Evolutionary conservation across 2,329 filamentous ascomycete species (phyloP).

Genomic region (Sporothrix pseudoabietina): DNA sequence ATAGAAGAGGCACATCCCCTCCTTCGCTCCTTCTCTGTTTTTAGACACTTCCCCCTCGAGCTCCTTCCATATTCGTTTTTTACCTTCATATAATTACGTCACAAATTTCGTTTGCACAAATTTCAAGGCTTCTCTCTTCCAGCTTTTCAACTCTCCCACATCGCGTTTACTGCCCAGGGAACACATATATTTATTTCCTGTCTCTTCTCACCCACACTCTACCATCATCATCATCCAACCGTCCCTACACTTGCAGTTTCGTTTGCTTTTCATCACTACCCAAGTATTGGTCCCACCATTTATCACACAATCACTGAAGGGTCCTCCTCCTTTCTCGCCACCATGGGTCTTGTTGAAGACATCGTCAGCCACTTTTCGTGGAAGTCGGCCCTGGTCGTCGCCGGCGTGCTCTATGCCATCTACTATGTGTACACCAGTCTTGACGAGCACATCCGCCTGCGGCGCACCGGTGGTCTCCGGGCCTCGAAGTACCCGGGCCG

Average conservation of each 20-base stretch:
- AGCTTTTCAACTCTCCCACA: neutral
- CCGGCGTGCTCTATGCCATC: slow-evolving; percentile 46
- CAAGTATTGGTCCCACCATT: neutral
- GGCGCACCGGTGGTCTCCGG: slow-evolving; percentile 30
- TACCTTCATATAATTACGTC: neutral
- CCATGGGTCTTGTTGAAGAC: slow-evolving; percentile 56
- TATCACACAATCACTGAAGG: neutral
- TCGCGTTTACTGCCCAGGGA: neutral
- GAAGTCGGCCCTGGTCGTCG: slow-evolving; percentile 44
- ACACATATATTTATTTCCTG: neutral
- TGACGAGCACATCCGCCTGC: slow-evolving; percentile 26
- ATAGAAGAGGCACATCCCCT: slow-evolving; percentile 12
- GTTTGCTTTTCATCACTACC: neutral
- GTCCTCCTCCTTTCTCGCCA: neutral
- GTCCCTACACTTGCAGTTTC: neutral
- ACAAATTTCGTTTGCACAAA: neutral
- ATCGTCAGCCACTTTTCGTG: slow-evolving; percentile 50
- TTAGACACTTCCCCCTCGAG: neutral
- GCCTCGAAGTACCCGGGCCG: neutral
- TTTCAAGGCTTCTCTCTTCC: neutral
- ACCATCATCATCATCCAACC: neutral
- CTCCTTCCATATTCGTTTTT: neutral
- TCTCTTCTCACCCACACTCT: too few species aligned
- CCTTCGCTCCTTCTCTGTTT: slow-evolving; percentile 16
- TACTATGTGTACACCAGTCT: slow-evolving; percentile 32